phyloP scores from a whole-genome alignment of 2,329 filamentous ascomycete species.

The Sphaerulina vaccinii region DNA sequence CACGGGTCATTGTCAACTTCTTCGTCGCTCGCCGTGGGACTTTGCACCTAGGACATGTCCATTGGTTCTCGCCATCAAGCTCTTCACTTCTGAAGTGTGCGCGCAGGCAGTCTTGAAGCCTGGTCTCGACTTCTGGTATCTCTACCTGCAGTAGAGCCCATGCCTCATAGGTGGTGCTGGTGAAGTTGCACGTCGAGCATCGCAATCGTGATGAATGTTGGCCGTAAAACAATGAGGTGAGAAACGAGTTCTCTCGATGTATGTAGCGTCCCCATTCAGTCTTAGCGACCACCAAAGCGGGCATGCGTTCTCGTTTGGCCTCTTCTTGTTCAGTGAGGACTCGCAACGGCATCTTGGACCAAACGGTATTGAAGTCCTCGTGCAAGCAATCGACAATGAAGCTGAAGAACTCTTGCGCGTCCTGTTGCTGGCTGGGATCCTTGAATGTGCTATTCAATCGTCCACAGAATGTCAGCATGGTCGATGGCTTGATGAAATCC shows the following conservation, averaged over 20 bases:
- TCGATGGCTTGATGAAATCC: conserved; percentile 46
- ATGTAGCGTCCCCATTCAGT: conserved; percentile 74
- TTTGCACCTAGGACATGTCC: conserved; percentile 74
- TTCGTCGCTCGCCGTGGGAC: conserved; percentile 65
- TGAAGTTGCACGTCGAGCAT: conserved; percentile 61
- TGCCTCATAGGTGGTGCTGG: conserved; percentile 65
- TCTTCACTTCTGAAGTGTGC: conserved; percentile 67
- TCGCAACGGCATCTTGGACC: conserved; percentile 58
- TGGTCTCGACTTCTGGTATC: conserved; percentile 62
- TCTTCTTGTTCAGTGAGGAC: conserved; percentile 61
- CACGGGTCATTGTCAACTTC: conserved; percentile 70
- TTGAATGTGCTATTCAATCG: conserved; percentile 62
- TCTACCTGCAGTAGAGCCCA: conserved; percentile 71
- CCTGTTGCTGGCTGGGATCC: conserved; percentile 67
- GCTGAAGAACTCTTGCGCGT: conserved; percentile 84
- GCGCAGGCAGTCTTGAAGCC: conserved; percentile 68
- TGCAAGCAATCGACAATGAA: conserved; percentile 80
- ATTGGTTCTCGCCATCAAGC: conserved; percentile 65
- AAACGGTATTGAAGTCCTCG: conserved; percentile 77
- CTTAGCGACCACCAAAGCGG: conserved; percentile 63
- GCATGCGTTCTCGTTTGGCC: conserved; percentile 58
- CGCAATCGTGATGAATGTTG: conserved; percentile 62
- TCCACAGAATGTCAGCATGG: conserved; percentile 60
- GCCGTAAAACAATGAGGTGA: conserved; percentile 77
- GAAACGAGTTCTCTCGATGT: conserved; percentile 72